Percentiles rank a stretch among this genome's conserved stretches.
phyloP scores from a whole-genome alignment of 129 eudicot genomes.

The Flaveria sonorensis region DNA sequence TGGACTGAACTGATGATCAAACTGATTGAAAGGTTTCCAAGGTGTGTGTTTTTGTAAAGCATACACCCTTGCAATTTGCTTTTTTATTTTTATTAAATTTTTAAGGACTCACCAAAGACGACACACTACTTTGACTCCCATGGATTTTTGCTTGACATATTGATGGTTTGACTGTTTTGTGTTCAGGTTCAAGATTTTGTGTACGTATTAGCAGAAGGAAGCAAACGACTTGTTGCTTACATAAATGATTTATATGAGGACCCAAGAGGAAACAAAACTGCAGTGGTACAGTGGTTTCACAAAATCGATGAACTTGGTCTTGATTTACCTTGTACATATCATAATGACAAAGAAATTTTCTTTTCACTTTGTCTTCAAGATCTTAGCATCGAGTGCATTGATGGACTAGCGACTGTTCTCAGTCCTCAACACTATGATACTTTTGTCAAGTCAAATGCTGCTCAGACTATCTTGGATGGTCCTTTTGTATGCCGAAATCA shows the following conservation, averaged over 20 bases:
- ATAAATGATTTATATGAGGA: conserved; percentile 88
- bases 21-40: neutral
- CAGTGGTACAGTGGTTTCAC: conserved; percentile 99
- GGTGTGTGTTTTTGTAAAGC: neutral
- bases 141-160: neutral
- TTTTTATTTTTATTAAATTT: neutral
- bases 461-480: conserved; percentile 28
- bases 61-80: neutral
- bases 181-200: conserved; percentile 76
- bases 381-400: conserved; percentile 84
- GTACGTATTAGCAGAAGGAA: conserved; percentile 77
- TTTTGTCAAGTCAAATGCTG: conserved; percentile 33
- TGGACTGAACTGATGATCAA: neutral
- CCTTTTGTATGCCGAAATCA: conserved; percentile 66
- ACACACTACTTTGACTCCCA: neutral
- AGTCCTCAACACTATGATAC: conserved; percentile 69
- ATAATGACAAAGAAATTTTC: conserved; percentile 78
- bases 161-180: conserved; percentile 8
- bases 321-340: conserved; percentile 56
- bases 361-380: conserved; percentile 92
- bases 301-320: conserved; percentile 92
- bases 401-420: conserved; percentile 83
- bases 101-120: neutral
- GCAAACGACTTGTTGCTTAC: conserved; percentile 76
- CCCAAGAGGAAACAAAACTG: conserved; percentile 71